Base-by-base conservation (phyloP, 176 grass and related monocot species). In the Melocanna baccifera region DNA sequence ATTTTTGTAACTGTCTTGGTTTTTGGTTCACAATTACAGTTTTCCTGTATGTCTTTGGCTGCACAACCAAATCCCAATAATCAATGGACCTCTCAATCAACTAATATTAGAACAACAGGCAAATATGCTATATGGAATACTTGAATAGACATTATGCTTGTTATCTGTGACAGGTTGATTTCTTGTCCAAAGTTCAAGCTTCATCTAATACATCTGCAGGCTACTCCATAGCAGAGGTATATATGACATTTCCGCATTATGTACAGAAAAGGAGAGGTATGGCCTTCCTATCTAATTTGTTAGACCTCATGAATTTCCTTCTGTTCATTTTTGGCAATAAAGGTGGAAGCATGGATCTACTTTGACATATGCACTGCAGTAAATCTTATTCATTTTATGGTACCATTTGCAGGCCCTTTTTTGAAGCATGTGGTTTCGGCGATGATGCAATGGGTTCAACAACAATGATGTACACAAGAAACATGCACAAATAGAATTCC, bases 391-490 rank as follows among this genome's bases (percentile, higher is more conserved):
- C 23, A 57, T 71, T 57, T 72, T 53, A 20, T 71, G 65, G 55
- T 71, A 37, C 74, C 12, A 74, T 77, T 89, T 86, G 69, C 52
- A 96, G 91, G 65, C 84, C 92, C 29, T 96, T 99, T 87, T 94
- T 99, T 41, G 56, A 92, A 90, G 86, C 81, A 73, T 99, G 91
- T 84, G 93, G 89, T 51, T 99, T 99, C 28, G 93, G 81, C 61
- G 81, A 91, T 34, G 96, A 99, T 86, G 81, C 43, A 63, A 68
- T 99, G 64, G 96, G 91, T 77, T 90, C 93, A 65, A 96, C 91
- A 9, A 96, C 93, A n/a, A 99, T 99, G 96, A 88, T 99, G 89
- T 99, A 99, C 87, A 92, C 91, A 7, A 85, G 75, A 89, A 89
- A 87, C 20, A 13, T 74, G 42, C 19, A 41, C 34, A 36, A 36